Percentiles rank a stretch among this genome's conserved stretches.
Conservation (phyloP, 306 rosid genomes). For the Prunus dulcis region DNA sequence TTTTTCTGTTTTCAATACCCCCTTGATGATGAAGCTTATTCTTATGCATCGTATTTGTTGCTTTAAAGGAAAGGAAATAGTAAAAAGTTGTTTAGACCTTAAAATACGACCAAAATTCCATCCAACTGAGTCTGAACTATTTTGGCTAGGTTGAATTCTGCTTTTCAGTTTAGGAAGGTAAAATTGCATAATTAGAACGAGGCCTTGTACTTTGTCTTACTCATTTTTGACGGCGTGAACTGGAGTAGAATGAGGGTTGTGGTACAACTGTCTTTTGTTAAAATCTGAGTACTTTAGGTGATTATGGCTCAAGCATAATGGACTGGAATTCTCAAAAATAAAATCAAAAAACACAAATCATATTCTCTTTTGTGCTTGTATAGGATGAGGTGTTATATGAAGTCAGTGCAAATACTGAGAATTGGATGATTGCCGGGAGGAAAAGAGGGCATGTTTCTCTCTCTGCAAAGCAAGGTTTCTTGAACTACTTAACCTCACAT, state of each 20-base stretch:
- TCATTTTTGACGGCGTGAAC: neutral
- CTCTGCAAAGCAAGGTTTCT: slow-evolving; percentile 68
- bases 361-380: slow-evolving; percentile 12
- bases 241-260: neutral
- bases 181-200: neutral
- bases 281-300: slow-evolving; percentile 8
- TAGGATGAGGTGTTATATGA: slow-evolving; percentile 88
- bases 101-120: neutral
- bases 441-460: slow-evolving; percentile 88
- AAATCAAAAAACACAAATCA: neutral
- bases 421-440: slow-evolving; percentile 99
- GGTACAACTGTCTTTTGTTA: neutral
- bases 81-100: neutral
- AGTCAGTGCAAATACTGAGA: slow-evolving; percentile 77
- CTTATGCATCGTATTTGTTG: neutral
- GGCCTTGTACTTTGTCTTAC: neutral
- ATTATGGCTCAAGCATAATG: neutral
- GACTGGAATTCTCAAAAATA: neutral
- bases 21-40: neutral
- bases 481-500: neutral
- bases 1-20: neutral
- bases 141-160: neutral
- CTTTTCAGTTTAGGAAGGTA: neutral
- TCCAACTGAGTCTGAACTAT: neutral
- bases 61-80: neutral